Conservation (phyloP, 2,329 filamentous ascomycete genomes). For the Fusarium anguioides region DNA sequence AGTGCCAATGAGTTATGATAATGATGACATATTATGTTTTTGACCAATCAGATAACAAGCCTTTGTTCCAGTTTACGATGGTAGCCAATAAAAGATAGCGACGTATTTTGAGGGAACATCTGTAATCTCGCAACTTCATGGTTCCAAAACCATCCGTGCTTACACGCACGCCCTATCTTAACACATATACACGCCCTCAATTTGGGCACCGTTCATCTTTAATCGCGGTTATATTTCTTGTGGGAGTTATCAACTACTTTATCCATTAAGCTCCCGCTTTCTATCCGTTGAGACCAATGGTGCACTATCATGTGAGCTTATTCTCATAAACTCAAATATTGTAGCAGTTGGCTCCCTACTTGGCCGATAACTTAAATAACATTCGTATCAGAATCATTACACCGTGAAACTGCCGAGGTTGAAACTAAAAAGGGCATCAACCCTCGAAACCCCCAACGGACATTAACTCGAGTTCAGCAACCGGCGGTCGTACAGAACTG, state of each 20-base stretch:
- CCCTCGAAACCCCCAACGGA: slow-evolving; percentile 5
- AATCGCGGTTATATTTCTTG: neutral
- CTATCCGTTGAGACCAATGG: neutral
- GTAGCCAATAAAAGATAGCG: slow-evolving; percentile 21
- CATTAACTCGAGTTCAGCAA: neutral
- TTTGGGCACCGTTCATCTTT: neutral
- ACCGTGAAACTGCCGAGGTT: slow-evolving; percentile 38
- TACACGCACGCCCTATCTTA: slow-evolving; percentile 28
- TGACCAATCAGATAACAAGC: slow-evolving; percentile 33
- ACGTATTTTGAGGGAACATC: slow-evolving; percentile 16
- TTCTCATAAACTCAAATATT: neutral
- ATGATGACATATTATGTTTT: slow-evolving; percentile 39
- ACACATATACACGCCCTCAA: slow-evolving; percentile 1
- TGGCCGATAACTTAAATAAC: slow-evolving; percentile 8
- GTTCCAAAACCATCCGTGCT: slow-evolving; percentile 25
- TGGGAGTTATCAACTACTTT: neutral
- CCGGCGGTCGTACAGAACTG: slow-evolving; percentile 2
- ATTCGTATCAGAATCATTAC: slow-evolving; percentile 7
- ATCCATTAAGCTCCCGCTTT: neutral
- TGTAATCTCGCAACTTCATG: slow-evolving; percentile 37
- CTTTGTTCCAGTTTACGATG: slow-evolving; percentile 16
- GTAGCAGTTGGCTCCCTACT: slow-evolving; percentile 8
- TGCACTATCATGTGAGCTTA: slow-evolving; percentile 3
- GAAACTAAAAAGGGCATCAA: slow-evolving; percentile 12
- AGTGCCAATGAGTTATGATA: slow-evolving; percentile 32